These are phyloP conservation scores for Paramecium sonneborni DNA, from an alignment of 73 alveolate genomes.

Conservation along the genomic window DNA sequence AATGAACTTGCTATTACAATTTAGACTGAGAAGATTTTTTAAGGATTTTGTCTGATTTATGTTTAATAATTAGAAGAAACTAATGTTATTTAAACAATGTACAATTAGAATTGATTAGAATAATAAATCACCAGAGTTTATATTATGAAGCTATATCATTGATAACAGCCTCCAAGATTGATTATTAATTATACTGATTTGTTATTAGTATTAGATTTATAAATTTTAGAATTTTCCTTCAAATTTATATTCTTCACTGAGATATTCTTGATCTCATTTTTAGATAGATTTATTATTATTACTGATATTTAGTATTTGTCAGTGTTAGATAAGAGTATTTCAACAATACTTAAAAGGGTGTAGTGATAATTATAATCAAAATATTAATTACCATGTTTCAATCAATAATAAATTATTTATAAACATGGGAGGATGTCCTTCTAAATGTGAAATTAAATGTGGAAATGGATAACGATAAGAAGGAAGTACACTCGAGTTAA, in stretches of 20 bases:
- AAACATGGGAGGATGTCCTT: constrained; percentile 27
- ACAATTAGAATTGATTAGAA: constrained; percentile 17
- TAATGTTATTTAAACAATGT: not conserved
- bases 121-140: constrained; percentile 83
- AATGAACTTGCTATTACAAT: not conserved
- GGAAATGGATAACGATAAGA: not conserved
- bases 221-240: constrained; percentile 92
- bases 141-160: constrained; percentile 91
- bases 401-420: not conserved
- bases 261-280: constrained; percentile 76
- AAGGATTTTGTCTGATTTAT: not conserved
- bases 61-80: not conserved
- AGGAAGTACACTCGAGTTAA: constrained; percentile 4
- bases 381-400: not conserved
- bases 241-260: constrained; percentile 84
- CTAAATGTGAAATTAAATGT: constrained; percentile 11
- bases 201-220: constrained; percentile 81
- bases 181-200: constrained; percentile 87
- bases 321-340: constrained; percentile 78
- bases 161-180: constrained; percentile 87
- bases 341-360: constrained; percentile 82
- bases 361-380: not conserved
- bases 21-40: not conserved
- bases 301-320: constrained; percentile 84
- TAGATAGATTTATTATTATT: constrained; percentile 78